Evolutionary conservation across 2,329 filamentous ascomycete genomes (phyloP).

Genomic region (Triangularia verruculosa): DNA sequence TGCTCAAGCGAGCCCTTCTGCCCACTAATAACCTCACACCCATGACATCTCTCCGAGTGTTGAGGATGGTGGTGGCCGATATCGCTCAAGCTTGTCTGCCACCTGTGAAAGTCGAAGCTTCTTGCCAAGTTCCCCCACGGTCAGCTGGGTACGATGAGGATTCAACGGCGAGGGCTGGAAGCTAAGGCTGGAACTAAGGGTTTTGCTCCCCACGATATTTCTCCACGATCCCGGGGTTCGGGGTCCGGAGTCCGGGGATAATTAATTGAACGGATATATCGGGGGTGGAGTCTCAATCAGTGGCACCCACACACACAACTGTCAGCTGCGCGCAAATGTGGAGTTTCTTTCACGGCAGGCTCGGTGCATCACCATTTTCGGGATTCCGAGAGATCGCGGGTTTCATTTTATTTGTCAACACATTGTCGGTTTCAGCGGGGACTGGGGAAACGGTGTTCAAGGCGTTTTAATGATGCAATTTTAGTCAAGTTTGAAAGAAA

Average conservation of each 20-base stretch:
- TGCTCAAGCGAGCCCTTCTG: slow-evolving; percentile 13
- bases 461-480: not conserved
- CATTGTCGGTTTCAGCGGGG: not conserved
- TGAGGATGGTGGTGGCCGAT: not conserved
- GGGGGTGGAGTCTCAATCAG: not conserved
- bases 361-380: not conserved
- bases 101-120: not conserved
- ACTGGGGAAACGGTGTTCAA: not conserved
- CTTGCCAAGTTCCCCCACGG: not conserved
- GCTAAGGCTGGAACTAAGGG: too few relatives aligned
- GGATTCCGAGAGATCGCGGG: not conserved
- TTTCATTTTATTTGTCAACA: not conserved
- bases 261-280: not conserved
- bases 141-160: not conserved
- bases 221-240: not conserved
- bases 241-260: not conserved
- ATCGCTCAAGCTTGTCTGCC: not conserved
- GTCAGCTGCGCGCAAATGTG: not conserved
- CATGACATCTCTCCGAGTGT: not conserved
- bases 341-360: not conserved
- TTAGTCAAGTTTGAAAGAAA: not conserved
- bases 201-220: not conserved
- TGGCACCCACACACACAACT: not conserved
- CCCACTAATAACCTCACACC: not conserved
- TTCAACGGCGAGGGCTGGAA: too few relatives aligned